These are phyloP conservation scores for Polygonum aviculare DNA, from an alignment of 148 eudicot genomes.

Conservation along the genomic window DNA sequence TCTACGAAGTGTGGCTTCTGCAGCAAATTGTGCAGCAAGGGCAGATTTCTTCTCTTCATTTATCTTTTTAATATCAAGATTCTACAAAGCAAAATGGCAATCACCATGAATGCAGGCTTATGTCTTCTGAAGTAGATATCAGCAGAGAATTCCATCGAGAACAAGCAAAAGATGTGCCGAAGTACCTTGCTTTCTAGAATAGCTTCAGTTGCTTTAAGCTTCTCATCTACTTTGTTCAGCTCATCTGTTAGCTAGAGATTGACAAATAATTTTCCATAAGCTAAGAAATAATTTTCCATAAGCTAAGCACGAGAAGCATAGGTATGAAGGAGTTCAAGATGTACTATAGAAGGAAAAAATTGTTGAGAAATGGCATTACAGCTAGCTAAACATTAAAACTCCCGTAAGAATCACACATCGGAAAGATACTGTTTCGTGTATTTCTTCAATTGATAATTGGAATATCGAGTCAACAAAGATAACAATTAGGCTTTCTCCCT, in stretches of 20 bases:
- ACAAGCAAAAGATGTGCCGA: not conserved
- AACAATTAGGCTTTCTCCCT: not conserved
- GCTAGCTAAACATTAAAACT: not conserved
- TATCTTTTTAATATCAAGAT: constrained; percentile 73
- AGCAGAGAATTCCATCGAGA: not conserved
- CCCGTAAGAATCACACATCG: not conserved
- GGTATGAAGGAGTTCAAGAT: not conserved
- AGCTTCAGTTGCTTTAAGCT: constrained; percentile 72
- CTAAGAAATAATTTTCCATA: constrained; percentile 2
- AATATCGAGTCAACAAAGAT: not conserved
- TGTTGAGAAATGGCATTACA: not conserved
- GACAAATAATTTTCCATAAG: constrained; percentile 2
- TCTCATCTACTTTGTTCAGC: constrained; percentile 62
- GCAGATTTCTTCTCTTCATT: constrained; percentile 87
- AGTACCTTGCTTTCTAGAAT: constrained; percentile 89
- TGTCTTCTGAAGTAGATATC: not conserved
- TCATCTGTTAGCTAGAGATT: constrained; percentile 61
- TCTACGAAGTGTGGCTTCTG: constrained; percentile 96
- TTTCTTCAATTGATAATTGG: not conserved
- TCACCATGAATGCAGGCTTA: not conserved
- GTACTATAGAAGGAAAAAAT: not conserved
- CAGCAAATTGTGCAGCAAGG: constrained; percentile 93
- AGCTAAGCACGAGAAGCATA: not conserved
- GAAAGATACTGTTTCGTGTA: not conserved
- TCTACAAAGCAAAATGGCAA: constrained; percentile 35